Evolutionary conservation across 2,329 filamentous ascomycete genomes (phyloP), one percentile per base, ranked within the genome.

Genomic region (Fusarium tupiense): DNA sequence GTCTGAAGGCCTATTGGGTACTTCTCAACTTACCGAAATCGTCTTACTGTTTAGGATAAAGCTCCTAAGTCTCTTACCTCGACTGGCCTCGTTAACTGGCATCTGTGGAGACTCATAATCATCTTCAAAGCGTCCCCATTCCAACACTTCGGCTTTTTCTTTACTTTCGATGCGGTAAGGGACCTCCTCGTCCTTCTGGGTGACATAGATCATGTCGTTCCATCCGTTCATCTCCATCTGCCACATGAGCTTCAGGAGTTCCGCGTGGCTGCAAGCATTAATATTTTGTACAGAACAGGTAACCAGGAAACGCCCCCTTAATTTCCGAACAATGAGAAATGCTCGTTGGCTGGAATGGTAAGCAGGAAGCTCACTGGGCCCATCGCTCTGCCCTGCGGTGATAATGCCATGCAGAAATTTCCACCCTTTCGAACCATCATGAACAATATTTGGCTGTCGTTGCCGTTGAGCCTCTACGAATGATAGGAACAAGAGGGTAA

Each of bases 191-290:
- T 44, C 62, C 24, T 62, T 52, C 29, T 63, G 60, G 6, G 65
- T 44, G n/a, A 81, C 62, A 73, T 79, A 80, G 17, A 81, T 58
- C 17, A 80, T 43, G 35, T 81, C 79, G 16, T 62, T 41, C 76
- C 77, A 81, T 20, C 71, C 67, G 22, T 71, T 49, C 19, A 56
- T 50, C 53, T 74, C 74, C 13, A 78, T 46, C 29, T 31, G 24
- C 8, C 44, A 17, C 61, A 81, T 52, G 26, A 73, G 60, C 35
- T 49, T 65, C 24, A 67, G 35, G 31, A 76, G 61, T 20, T 76
- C 66, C 8, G 20, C 40, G 57, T 35, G 53, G 24, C 71, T 62
- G 38, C 73, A 73, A 19, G 56, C 59, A 13, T 76, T 66, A 46
- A 70, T 54, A 41, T 74, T 71, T 20, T 53, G 46, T 20, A 35